Base-by-base conservation (phyloP, 768 basidiomycete genomes). In the Tylopilus felleus region DNA sequence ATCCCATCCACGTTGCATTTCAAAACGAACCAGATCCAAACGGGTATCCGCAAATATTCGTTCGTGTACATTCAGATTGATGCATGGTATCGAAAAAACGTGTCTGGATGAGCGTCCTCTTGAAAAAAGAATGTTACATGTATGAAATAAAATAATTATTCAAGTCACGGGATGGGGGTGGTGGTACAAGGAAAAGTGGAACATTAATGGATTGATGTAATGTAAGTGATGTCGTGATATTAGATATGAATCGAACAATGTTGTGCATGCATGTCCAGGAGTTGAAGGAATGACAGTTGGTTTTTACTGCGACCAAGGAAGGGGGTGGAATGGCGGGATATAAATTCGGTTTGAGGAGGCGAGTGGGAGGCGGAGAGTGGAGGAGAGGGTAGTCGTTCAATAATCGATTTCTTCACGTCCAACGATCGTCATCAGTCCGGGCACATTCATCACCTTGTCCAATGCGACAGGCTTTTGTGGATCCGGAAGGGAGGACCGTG, bases 341-440 rank as follows among this genome's bases (percentile, higher is more conserved):
- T 41, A 41, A 4, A 21, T 41, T 22, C 14, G 8, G 19, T n/a
- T 38, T 8, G 36, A 38, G n/a, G 7, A 38, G 13, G n/a, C n/a
- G 36, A 38, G n/a, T 2, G 17, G 1, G 21, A 23, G 21, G 40
- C 1, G 21, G 40, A 22, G 22, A 23, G 4, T 6, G 5, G n/a
- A 33, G 8, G 1, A 16, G 31, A 2, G 35, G 35, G 35, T 14
- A 17, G 33, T n/a, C 8, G 9, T 38, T 67, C 55, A 70, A 47
- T 39, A 52, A 3, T 43, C 23, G 23, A 64, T 42, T 52, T 63
- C 70, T 57, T 70, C 74, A 45, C 83, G 75, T 44, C 71, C 72
- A 47, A 84, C 23, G 64, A 90, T 80, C 36, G 85, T 89, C 89
- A 90, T 91, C 28, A 89, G 76, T 9, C 88, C 89, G 2, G 85